Conservation (phyloP, 2,329 filamentous ascomycete genomes). For the Ceratocystis papillata region DNA sequence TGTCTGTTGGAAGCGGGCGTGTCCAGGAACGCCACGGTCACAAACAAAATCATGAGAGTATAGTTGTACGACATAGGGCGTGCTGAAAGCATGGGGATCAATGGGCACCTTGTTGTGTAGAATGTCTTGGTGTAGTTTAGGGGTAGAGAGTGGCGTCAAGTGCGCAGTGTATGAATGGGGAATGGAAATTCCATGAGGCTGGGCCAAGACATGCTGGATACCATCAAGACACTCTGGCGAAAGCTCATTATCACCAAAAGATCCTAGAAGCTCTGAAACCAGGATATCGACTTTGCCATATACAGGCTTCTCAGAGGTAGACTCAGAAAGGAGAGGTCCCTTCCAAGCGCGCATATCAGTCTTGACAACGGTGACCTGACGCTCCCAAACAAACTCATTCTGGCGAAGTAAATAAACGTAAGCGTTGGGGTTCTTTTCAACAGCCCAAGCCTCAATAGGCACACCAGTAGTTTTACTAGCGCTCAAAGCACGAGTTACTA, state of each 20-base stretch:
- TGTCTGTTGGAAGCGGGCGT: constrained; percentile 57
- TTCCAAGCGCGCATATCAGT: constrained; percentile 97
- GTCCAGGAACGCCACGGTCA: constrained; percentile 45
- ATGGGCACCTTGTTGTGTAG: constrained; percentile 43
- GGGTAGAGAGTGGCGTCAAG: constrained; percentile 80
- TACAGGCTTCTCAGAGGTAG: constrained; percentile 36
- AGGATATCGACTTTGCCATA: constrained; percentile 75
- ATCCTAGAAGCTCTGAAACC: constrained; percentile 85
- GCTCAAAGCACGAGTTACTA: constrained; percentile 75
- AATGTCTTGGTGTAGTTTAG: constrained; percentile 75
- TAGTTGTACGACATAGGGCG: constrained; percentile 88
- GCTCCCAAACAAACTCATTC: constrained; percentile 71
- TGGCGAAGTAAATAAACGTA: constrained; percentile 85
- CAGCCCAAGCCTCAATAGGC: constrained; percentile 73
- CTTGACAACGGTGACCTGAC: constrained; percentile 75
- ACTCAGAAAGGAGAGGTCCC: constrained; percentile 52
- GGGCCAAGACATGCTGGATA: constrained; percentile 75
- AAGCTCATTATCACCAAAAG: constrained; percentile 93
- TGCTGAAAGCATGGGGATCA: constrained; percentile 69
- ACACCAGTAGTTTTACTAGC: constrained; percentile 69
- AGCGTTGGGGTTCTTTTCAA: constrained; percentile 97
- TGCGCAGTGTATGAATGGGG: constrained; percentile 89
- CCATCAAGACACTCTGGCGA: constrained; percentile 94
- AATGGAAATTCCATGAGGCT: constrained; percentile 79
- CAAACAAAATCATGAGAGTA: constrained; percentile 82